These are phyloP conservation scores for Talaromyces sp. DNA, from an alignment of 2,329 filamentous ascomycete genomes.

Conservation along the genomic window DNA sequence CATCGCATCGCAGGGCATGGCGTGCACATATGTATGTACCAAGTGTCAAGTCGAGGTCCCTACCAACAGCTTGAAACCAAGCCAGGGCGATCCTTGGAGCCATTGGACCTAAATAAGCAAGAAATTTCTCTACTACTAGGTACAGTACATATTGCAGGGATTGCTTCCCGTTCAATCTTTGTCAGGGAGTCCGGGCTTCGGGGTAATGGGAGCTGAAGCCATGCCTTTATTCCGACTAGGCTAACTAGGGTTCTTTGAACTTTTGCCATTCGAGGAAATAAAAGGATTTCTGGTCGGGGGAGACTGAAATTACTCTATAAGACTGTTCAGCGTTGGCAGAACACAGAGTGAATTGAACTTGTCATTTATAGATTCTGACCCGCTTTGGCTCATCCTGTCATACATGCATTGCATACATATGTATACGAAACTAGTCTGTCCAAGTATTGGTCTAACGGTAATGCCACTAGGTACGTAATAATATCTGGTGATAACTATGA, in stretches of 20 bases:
- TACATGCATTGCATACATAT: neutral
- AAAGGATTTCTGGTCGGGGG: neutral
- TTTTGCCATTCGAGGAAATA: neutral
- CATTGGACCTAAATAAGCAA: neutral
- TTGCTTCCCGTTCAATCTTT: neutral
- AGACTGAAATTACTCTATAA: neutral
- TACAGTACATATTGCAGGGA: neutral
- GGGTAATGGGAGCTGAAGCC: neutral
- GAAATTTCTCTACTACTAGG: neutral
- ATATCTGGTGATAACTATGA: neutral
- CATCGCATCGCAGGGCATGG: neutral
- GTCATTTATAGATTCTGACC: neutral
- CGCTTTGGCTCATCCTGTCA: neutral
- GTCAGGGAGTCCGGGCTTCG: neutral
- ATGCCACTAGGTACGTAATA: neutral
- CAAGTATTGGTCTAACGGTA: neutral
- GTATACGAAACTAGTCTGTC: neutral
- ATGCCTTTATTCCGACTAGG: neutral
- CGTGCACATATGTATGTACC: neutral
- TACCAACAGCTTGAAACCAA: slow-evolving; percentile 1
- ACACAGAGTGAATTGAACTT: neutral
- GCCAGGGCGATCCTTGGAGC: neutral
- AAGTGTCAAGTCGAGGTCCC: neutral
- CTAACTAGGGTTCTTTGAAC: neutral
- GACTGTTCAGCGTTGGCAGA: neutral